These are phyloP conservation scores for Ogataea corticis DNA, from an alignment of 805 yeast species.

Conservation along the genomic window DNA sequence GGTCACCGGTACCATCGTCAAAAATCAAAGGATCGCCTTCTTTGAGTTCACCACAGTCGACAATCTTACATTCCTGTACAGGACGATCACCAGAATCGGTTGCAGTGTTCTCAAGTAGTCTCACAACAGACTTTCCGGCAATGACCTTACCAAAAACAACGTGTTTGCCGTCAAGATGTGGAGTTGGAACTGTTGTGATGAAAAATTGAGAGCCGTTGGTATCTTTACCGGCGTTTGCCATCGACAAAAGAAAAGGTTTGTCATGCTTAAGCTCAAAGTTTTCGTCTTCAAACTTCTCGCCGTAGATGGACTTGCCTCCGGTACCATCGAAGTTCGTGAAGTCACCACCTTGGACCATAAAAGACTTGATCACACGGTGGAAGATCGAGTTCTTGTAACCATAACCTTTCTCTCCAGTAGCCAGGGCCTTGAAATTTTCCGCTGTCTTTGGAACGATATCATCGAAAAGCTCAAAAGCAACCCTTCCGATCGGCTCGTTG, in stretches of 20 bases:
- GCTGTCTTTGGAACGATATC: slow-evolving; percentile 79
- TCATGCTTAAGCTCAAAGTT: slow-evolving; percentile 75
- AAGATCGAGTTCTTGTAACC: slow-evolving; percentile 85
- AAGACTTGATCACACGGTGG: slow-evolving; percentile 86
- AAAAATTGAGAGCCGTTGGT: slow-evolving; percentile 97
- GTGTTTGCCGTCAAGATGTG: slow-evolving; percentile 94
- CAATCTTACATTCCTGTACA: slow-evolving; percentile 62
- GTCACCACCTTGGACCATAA: slow-evolving; percentile 96
- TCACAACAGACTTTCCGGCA: slow-evolving; percentile 76
- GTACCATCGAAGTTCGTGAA: slow-evolving; percentile 73
- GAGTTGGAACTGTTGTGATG: slow-evolving; percentile 88
- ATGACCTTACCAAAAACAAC: slow-evolving; percentile 93
- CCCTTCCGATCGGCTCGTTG: slow-evolving; percentile 67
- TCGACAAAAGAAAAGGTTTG: slow-evolving; percentile 83
- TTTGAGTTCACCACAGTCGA: slow-evolving; percentile 77
- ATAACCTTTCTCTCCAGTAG: slow-evolving; percentile 84
- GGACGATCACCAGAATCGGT: slow-evolving; percentile 76
- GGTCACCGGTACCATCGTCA: slow-evolving; percentile 84
- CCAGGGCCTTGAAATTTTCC: slow-evolving; percentile 83
- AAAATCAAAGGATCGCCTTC: slow-evolving; percentile 49
- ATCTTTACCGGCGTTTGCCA: slow-evolving; percentile 96
- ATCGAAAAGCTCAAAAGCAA: slow-evolving; percentile 66
- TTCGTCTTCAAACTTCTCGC: slow-evolving; percentile 89
- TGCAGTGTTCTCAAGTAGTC: slow-evolving; percentile 70
- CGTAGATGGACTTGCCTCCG: slow-evolving; percentile 82